Evolutionary conservation across 225 moss, liverwort and hornwort genomes (phyloP).

Genomic region (Bryoerythrophyllum caledonicum): DNA sequence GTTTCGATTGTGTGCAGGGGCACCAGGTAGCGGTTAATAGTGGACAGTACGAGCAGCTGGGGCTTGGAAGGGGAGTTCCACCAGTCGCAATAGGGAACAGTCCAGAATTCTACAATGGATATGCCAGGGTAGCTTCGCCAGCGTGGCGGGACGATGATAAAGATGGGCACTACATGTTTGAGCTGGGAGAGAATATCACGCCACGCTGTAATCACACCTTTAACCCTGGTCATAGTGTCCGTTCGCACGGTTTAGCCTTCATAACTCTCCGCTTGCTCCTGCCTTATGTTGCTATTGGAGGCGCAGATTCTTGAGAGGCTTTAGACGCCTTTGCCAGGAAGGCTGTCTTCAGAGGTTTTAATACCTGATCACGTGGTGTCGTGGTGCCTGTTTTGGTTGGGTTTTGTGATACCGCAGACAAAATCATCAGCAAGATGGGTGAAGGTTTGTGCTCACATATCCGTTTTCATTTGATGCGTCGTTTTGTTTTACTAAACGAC

Average conservation of each 20-base stretch:
- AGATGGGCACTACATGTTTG: constrained; percentile 75
- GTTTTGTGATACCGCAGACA: constrained; percentile 92
- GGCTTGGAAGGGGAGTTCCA: constrained; percentile 59
- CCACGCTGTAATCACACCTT: constrained; percentile 72
- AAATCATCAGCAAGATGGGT: constrained; percentile 99
- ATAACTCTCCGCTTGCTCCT: constrained; percentile 72
- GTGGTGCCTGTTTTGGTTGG: constrained; percentile 77
- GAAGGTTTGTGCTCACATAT: constrained; percentile 64
- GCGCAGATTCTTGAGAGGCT: constrained; percentile 68
- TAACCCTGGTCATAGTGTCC: constrained; percentile 69
- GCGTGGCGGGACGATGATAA: constrained; percentile 73
- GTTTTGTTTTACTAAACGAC: background rate
- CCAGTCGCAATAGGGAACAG: constrained; percentile 56
- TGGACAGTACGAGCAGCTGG: constrained; percentile 67
- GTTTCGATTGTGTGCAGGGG: constrained; percentile 40
- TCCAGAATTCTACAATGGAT: constrained; percentile 64
- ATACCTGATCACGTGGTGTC: constrained; percentile 79
- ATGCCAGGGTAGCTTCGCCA: constrained; percentile 62
- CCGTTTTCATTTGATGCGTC: constrained; percentile 8
- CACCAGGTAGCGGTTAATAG: constrained; percentile 60
- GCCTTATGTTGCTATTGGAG: constrained; percentile 74
- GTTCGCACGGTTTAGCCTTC: constrained; percentile 70
- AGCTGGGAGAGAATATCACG: constrained; percentile 77
- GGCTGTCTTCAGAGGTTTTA: constrained; percentile 68
- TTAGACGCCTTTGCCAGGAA: constrained; percentile 52